phyloP scores from a whole-genome alignment of 257 asterid species.

The Salvia miltiorrhiza region DNA sequence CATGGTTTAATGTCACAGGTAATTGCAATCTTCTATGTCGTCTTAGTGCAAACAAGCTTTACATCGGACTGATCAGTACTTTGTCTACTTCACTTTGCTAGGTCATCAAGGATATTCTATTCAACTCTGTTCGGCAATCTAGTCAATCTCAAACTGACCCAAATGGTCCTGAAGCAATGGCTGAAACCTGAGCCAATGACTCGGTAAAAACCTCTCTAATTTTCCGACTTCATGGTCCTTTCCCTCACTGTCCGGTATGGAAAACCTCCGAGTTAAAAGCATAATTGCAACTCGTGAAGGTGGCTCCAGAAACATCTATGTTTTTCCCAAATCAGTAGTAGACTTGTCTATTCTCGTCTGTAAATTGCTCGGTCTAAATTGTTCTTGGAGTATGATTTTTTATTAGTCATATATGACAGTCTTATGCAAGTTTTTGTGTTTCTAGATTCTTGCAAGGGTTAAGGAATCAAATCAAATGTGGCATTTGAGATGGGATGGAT shows the following conservation, averaged over 20 bases:
- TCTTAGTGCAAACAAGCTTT: background rate
- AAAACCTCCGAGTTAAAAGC: background rate
- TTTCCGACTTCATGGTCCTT: background rate
- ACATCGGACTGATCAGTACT: background rate
- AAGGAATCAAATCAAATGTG: background rate
- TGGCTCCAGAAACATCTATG: constrained; percentile 1
- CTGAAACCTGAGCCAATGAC: constrained; percentile 53
- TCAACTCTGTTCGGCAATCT: constrained; percentile 79
- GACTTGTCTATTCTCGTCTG: constrained; percentile 1
- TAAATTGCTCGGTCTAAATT: background rate
- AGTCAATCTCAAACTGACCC: constrained; percentile 47
- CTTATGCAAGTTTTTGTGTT: no score
- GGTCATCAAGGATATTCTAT: constrained; percentile 95
- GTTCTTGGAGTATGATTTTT: background rate
- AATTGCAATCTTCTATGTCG: constrained; percentile 15
- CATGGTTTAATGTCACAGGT: constrained; percentile 99
- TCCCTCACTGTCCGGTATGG: background rate
- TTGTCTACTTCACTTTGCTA: constrained; percentile 18
- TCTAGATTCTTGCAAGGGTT: background rate
- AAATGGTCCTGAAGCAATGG: constrained; percentile 84
- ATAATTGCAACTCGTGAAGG: background rate
- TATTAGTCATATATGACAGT: no score
- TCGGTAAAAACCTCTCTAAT: background rate
- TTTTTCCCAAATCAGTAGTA: background rate
- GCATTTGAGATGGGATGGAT: background rate